These are phyloP conservation scores for Dendrostoma leiphaemia DNA, from an alignment of 2,329 filamentous ascomycete genomes.

Conservation along the genomic window DNA sequence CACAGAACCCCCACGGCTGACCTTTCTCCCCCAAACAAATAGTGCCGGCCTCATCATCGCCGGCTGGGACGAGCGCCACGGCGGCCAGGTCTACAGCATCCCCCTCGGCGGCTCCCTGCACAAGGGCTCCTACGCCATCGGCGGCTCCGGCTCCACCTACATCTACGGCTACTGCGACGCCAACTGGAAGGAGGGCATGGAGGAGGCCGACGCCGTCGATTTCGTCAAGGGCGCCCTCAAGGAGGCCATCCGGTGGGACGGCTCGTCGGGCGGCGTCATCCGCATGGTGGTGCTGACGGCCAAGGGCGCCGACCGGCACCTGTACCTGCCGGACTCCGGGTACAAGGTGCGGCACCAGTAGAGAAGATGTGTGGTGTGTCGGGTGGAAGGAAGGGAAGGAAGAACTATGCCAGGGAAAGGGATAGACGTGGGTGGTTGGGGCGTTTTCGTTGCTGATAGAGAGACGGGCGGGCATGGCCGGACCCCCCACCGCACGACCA, in stretches of 20 bases:
- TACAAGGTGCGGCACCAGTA: slow-evolving; percentile 73
- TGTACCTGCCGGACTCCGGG: slow-evolving; percentile 91
- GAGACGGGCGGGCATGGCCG: no score
- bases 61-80: slow-evolving; percentile 93
- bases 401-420: no score
- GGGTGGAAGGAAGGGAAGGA: background rate
- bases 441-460: no score
- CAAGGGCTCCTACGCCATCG: slow-evolving; percentile 95
- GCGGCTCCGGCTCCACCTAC: slow-evolving; percentile 95
- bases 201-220: slow-evolving; percentile 80
- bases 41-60: slow-evolving; percentile 97
- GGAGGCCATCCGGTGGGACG: slow-evolving; percentile 99
- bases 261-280: slow-evolving; percentile 96
- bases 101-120: slow-evolving; percentile 94
- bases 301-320: slow-evolving; percentile 84
- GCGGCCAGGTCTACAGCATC: slow-evolving; percentile 96
- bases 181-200: slow-evolving; percentile 94
- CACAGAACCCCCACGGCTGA: background rate
- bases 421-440: no score
- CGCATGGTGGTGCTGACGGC: slow-evolving; percentile 94
- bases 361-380: slow-evolving; percentile 25
- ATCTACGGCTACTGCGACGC: slow-evolving; percentile 99
- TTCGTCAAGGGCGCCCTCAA: slow-evolving; percentile 90
- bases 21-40: slow-evolving; percentile 1
- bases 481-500: no score